Evolutionary conservation across 108 stramenopile species (phyloP).

Genomic region (Pseudonitzschia multiseries): DNA sequence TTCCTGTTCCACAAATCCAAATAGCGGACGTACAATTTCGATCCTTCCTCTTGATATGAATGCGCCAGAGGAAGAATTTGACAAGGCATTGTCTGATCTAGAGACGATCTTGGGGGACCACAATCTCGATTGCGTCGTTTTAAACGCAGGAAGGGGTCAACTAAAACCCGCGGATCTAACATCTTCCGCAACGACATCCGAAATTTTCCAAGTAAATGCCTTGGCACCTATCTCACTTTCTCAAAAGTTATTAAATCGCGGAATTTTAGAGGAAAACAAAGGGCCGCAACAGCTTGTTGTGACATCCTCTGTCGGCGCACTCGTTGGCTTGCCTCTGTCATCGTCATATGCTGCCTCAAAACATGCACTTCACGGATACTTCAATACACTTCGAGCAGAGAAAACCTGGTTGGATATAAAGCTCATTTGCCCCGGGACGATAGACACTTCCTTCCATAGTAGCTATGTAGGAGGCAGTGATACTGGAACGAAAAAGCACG

Average conservation of each 20-base stretch:
- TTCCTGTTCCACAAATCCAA: constrained; percentile 17
- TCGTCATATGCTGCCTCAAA: constrained; percentile 69
- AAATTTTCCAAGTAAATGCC: constrained; percentile 43
- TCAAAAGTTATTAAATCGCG: constrained; percentile 25
- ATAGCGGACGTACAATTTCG: constrained; percentile 1
- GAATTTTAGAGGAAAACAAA: constrained; percentile 17
- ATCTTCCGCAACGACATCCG: constrained; percentile 10
- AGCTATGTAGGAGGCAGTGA: constrained; percentile 15
- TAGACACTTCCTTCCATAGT: constrained; percentile 53
- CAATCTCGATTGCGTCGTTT: constrained; percentile 35
- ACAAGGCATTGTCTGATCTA: constrained; percentile 15
- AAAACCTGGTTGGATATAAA: constrained; percentile 48
- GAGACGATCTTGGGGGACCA: constrained; percentile 7
- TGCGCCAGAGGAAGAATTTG: constrained; percentile 19
- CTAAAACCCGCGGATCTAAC: constrained; percentile 25
- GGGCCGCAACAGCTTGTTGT: constrained; percentile 45
- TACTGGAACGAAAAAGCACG: neutral
- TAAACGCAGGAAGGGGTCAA: constrained; percentile 63
- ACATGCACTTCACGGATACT: constrained; percentile 67
- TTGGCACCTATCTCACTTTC: constrained; percentile 44
- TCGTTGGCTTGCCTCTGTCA: constrained; percentile 57
- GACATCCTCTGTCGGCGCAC: constrained; percentile 58
- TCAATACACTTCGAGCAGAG: constrained; percentile 56
- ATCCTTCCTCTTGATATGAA: constrained; percentile 48
- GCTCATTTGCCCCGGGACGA: constrained; percentile 62